Percentiles rank a stretch among this genome's conserved stretches.
phyloP scores from a whole-genome alignment of 768 basidiomycete genomes.

The Phanerochaete carnosa region DNA sequence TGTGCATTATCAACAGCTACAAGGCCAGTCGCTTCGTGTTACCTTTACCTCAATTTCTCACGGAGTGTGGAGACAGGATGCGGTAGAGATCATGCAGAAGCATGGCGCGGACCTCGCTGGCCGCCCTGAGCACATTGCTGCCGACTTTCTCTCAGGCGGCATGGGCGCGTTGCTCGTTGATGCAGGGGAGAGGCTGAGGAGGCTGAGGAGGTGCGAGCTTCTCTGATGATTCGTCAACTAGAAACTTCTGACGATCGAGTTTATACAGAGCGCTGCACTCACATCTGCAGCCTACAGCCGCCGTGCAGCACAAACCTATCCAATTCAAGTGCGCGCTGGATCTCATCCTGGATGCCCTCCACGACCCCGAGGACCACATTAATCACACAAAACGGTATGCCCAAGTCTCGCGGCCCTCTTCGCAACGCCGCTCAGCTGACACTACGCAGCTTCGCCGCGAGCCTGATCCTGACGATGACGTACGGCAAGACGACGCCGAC shows the following conservation, averaged over 20 bases:
- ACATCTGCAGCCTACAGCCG: constrained; percentile 31
- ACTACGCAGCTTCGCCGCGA: constrained; percentile 33
- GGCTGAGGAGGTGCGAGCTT: constrained; percentile 21
- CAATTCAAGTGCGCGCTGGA: constrained; percentile 32
- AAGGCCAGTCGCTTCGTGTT: neutral
- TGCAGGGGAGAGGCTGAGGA: constrained; percentile 29
- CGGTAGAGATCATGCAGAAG: constrained; percentile 38
- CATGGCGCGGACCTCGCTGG: constrained; percentile 32
- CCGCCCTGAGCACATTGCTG: constrained; percentile 34
- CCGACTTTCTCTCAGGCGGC: constrained; percentile 31
- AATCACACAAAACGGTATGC: constrained; percentile 31
- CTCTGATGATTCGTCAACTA: neutral
- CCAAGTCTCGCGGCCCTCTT: no score
- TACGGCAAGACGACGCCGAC: constrained; percentile 39
- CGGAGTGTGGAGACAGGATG: constrained; percentile 21
- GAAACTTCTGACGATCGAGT: neutral
- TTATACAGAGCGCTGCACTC: constrained; percentile 30
- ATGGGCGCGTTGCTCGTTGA: constrained; percentile 29
- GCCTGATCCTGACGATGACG: constrained; percentile 34
- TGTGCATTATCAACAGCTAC: constrained; percentile 5
- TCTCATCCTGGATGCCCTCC: constrained; percentile 33
- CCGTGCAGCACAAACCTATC: constrained; percentile 30
- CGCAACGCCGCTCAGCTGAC: neutral
- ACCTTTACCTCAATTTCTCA: neutral
- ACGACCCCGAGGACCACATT: constrained; percentile 30